Base-by-base conservation (phyloP, 2,329 filamentous ascomycete genomes). In the Fusarium sublunatum region DNA sequence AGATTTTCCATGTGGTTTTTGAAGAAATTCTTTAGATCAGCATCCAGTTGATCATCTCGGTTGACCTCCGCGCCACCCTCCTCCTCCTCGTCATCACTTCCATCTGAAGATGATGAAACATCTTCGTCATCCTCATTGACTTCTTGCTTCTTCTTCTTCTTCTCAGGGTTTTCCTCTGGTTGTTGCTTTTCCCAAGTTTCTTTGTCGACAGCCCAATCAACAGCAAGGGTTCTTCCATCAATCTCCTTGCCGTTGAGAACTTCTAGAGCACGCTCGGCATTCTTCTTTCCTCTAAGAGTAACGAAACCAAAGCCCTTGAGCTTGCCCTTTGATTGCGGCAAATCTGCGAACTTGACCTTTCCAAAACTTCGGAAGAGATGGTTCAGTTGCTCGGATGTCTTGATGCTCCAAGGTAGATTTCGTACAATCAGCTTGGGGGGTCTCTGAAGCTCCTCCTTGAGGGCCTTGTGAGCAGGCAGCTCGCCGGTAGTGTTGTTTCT, bases 201-300 rank as follows among this genome's bases (percentile, higher is more conserved):
- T 79, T 96, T 97, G 59, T 97, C 92, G 4, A 98, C 93, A 29
- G 96, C 94, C 92, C 92, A 99, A 78, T 99, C 95, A 7, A 99
- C 95, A 26, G 94, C 95, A 59, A 99, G 77, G 8, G 89, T 90
- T 70, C 95, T 86, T 3, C 93, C 95, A 74, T 97, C 93, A 19
- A 99, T 84, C 60, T 91, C 87, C 74, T 92, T 97, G 56, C 94
- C 95, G 76, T 98, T 99, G 67, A 98, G 82, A 22, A 84, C 87
- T 57, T 90, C 87, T 54, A 99, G 82, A 2, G 95, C 95, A 74
- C 88, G 92, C 76, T 98, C 91, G 0, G 95, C 94, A 76, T 98
- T 97, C 78, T 93, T 94, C 72, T 85, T 88, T 38, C 93, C 92
- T 58, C 93, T 85, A 76, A 99, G 83, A 10, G 94, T 90, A 58